Percentiles rank a stretch among this genome's conserved stretches.
phyloP scores from a whole-genome alignment of 2,329 filamentous ascomycete species.

The Metarhizium brunneum region DNA sequence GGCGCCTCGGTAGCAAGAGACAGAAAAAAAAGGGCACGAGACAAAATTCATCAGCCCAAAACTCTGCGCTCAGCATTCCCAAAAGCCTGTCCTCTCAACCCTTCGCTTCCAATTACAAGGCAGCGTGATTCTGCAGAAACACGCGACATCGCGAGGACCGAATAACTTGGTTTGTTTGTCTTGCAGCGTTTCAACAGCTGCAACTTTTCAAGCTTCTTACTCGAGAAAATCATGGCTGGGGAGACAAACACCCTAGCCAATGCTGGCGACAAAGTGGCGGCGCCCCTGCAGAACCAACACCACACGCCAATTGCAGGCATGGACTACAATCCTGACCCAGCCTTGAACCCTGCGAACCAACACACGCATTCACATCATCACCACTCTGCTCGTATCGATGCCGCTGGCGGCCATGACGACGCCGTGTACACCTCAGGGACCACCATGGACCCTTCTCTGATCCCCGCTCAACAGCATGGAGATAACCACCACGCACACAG shows the following conservation, averaged over 20 bases:
- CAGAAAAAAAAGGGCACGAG: neutral
- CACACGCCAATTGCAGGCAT: constrained; percentile 5
- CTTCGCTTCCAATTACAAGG: neutral
- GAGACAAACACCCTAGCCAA: neutral
- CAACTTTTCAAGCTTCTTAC: neutral
- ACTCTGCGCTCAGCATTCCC: neutral
- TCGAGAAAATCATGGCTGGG: neutral
- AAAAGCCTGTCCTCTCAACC: neutral
- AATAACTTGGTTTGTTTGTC: neutral
- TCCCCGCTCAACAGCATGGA: constrained; percentile 23
- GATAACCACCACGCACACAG: constrained; percentile 13
- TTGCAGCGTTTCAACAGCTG: constrained; percentile 1
- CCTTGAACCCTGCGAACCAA: constrained; percentile 29
- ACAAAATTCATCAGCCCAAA: neutral
- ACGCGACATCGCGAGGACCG: neutral
- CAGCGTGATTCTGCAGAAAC: neutral
- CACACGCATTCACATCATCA: constrained; percentile 34
- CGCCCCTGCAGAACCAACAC: neutral
- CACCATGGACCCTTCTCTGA: constrained; percentile 24
- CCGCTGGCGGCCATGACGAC: constrained; percentile 26
- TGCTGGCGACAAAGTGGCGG: neutral
- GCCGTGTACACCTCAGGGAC: constrained; percentile 37
- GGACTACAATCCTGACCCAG: constrained; percentile 22
- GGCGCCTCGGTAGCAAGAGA: constrained; percentile 2
- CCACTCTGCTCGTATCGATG: constrained; percentile 27